phyloP scores from a whole-genome alignment of 805 yeast species.

The Helenozyma rhizophorensis region DNA sequence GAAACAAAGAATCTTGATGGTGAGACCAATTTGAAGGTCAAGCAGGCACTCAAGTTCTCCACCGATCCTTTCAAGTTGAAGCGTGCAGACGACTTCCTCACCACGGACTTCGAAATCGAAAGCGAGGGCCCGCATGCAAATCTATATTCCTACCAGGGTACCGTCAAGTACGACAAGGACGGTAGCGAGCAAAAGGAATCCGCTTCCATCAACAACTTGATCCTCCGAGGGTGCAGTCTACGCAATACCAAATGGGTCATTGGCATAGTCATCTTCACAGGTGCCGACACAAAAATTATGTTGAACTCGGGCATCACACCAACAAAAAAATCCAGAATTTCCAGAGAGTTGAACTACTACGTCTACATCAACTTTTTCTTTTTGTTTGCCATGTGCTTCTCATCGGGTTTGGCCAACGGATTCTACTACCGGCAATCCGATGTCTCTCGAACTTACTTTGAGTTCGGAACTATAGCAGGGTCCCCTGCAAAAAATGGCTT shows the following conservation, averaged over 20 bases:
- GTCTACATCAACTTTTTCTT: slow-evolving; percentile 63
- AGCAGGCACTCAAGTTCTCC: slow-evolving; percentile 66
- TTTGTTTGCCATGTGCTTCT: slow-evolving; percentile 62
- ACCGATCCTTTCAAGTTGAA: slow-evolving; percentile 40
- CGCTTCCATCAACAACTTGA: slow-evolving; percentile 61
- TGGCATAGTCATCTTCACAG: slow-evolving; percentile 74
- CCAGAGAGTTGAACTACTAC: slow-evolving; percentile 66
- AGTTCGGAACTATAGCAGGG: slow-evolving; percentile 66
- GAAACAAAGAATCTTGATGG: slow-evolving; percentile 85
- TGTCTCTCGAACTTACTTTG: slow-evolving; percentile 60
- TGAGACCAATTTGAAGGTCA: slow-evolving; percentile 66
- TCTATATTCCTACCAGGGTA: slow-evolving; percentile 73
- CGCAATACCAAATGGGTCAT: slow-evolving; percentile 82
- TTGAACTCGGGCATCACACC: slow-evolving; percentile 78
- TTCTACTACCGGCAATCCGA: slow-evolving; percentile 45
- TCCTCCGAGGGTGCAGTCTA: slow-evolving; percentile 71
- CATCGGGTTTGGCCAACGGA: slow-evolving; percentile 70
- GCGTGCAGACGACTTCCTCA: slow-evolving; percentile 33
- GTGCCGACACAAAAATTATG: slow-evolving; percentile 78
- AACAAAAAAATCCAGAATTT: slow-evolving; percentile 67
- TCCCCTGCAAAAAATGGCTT: slow-evolving; percentile 64
- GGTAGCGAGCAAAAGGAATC: slow-evolving; percentile 48
- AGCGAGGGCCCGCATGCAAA: slow-evolving; percentile 83
- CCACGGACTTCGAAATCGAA: slow-evolving; percentile 60
- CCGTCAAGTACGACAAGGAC: slow-evolving; percentile 30